Percentiles rank a stretch among this genome's conserved stretches.
These are phyloP conservation scores for barrel medic (Medicago truncatula) DNA, from an alignment of 306 rosid species.

Conservation along the genomic window DNA sequence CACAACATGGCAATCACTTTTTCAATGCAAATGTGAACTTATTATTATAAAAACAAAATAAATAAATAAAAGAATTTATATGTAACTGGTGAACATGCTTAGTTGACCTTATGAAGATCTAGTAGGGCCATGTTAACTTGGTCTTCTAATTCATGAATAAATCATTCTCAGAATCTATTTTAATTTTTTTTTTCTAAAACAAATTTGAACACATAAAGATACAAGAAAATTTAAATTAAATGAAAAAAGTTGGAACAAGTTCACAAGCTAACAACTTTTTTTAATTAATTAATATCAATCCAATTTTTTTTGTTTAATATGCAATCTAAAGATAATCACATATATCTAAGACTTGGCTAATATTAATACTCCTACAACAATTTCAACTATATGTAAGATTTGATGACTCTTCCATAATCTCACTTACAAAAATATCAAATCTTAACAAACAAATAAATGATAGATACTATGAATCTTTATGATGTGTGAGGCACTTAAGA, in stretches of 20 bases:
- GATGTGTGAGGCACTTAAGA: conserved; percentile 33
- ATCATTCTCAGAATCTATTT: conserved; percentile 47
- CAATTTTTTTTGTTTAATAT: conserved; percentile 30
- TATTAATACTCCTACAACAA: conserved; percentile 10
- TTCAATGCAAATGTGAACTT: conserved; percentile 39
- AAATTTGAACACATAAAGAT: conserved; percentile 23
- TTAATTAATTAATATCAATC: conserved; percentile 33
- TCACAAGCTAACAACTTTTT: conserved; percentile 32
- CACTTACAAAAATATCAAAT: conserved; percentile 20
- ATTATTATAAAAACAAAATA: not conserved
- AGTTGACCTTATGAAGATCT: conserved; percentile 56
- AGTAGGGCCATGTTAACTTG: conserved; percentile 48
- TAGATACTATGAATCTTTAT: conserved; percentile 41
- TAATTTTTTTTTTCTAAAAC: not conserved
- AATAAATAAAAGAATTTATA: conserved; percentile 19
- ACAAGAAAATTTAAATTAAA: conserved; percentile 28
- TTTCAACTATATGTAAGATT: conserved; percentile 34
- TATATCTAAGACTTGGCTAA: conserved; percentile 11
- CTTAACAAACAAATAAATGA: conserved; percentile 42
- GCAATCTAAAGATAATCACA: conserved; percentile 36
- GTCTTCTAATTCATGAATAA: conserved; percentile 41
- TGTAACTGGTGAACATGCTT: conserved; percentile 44
- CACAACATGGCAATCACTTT: conserved; percentile 44
- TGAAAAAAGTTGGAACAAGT: conserved; percentile 21
- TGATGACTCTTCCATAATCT: conserved; percentile 44